phyloP scores from a whole-genome alignment of 176 grass and related monocot species.

The Ampelocalamus luodianensis region DNA sequence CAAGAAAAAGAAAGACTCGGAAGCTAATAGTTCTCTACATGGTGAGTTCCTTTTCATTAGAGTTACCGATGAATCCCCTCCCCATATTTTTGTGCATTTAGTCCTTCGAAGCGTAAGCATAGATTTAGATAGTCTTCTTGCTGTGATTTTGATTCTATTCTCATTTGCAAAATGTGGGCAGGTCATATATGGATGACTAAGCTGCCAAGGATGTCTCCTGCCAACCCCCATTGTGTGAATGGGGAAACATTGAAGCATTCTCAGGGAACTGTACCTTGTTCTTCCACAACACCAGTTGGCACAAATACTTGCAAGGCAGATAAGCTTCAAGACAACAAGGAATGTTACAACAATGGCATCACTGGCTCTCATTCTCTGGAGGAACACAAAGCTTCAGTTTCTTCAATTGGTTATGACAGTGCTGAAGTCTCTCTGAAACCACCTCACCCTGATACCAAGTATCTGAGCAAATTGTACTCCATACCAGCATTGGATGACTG shows the following conservation, averaged over 20 bases:
- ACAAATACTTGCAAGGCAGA: constrained; percentile 21
- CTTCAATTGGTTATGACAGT: constrained; percentile 10
- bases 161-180: constrained; percentile 44
- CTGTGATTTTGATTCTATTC: constrained; percentile 16
- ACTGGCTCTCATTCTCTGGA: neutral
- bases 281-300: constrained; percentile 25
- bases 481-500: constrained; percentile 41
- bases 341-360: constrained; percentile 33
- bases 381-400: constrained; percentile 17
- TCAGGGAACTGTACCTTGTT: constrained; percentile 15
- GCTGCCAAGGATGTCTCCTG: constrained; percentile 38
- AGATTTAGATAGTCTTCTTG: neutral
- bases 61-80: neutral
- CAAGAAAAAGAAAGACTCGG: constrained; percentile 55
- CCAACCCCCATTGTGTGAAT: constrained; percentile 11
- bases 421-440: constrained; percentile 8
- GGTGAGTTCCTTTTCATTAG: constrained; percentile 34
- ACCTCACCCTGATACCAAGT: constrained; percentile 54
- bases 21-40: constrained; percentile 39
- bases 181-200: constrained; percentile 36
- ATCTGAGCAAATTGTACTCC: constrained; percentile 55
- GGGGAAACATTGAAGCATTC: constrained; percentile 1
- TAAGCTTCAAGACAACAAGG: constrained; percentile 21
- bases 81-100: neutral
- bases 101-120: constrained; percentile 15